Evolutionary conservation across 768 basidiomycete species (phyloP).

Genomic region (Ramaria rubella): DNA sequence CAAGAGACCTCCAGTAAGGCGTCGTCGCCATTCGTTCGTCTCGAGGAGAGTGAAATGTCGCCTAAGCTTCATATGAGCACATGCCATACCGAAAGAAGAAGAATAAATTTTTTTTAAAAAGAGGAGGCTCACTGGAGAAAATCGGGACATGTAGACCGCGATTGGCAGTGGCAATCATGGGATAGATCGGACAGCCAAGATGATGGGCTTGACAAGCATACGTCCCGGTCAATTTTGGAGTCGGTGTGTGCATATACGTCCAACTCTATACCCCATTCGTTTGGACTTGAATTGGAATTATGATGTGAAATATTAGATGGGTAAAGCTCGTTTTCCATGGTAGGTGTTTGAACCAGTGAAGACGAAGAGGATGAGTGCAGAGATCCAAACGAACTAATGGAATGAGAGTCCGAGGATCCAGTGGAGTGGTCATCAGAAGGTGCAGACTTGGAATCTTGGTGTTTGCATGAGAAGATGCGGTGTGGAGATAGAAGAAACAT

Average conservation of each 20-base stretch:
- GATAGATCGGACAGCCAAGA: not conserved
- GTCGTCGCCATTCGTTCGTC: not conserved
- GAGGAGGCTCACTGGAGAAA: not conserved
- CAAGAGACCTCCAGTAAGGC: not conserved
- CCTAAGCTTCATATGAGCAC: not conserved
- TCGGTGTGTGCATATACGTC: not conserved
- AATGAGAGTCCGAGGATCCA: too few relatives aligned
- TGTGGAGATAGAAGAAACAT: not conserved
- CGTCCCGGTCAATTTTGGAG: not conserved
- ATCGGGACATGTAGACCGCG: not conserved
- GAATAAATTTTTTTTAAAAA: not conserved
- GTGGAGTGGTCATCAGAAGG: too few relatives aligned
- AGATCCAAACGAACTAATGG: not conserved
- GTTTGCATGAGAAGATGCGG: not conserved
- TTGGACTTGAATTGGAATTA: not conserved
- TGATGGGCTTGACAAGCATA: not conserved
- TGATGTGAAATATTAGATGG: too few relatives aligned
- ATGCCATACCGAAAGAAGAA: not conserved
- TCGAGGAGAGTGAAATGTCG: not conserved
- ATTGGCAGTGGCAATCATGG: not conserved
- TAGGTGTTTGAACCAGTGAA: not conserved
- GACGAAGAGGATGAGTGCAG: not conserved
- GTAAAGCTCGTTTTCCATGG: not conserved
- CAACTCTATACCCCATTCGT: not conserved
- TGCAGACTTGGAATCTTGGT: not conserved